Evolutionary conservation across 768 basidiomycete genomes (phyloP), one percentile per base, ranked within the genome.

Genomic region (Sporobolomyces roseus): DNA sequence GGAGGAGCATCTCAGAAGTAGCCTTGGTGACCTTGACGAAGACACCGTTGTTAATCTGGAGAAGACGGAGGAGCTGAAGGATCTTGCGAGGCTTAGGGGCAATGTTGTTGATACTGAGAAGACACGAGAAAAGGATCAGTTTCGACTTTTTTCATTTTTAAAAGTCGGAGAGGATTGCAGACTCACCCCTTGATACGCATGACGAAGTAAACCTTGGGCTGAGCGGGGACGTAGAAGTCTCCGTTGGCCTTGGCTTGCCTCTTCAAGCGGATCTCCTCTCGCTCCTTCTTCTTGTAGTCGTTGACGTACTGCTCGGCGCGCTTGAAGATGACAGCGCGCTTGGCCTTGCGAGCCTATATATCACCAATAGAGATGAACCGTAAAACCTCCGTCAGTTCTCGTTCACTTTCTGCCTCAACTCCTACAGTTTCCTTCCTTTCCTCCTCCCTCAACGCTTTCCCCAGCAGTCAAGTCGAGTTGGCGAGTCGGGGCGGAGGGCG

Each of bases 11-110:
- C 81, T 98, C 92, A 75, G 90, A 86, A 55, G 93, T 97, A 35
- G 96, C 93, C 80, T 85, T 90, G 76, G 93, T 97, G 62, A 90
- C 93, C 81, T 94, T 93, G 79, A 99, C 86, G 79, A 99, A 99
- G 53, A 99, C 88, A 80, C 94, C 96, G 78, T 93, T 98, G 87
- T 99, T 98, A 84, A 99, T 99, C 80, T 98, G 96, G 76, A 96
- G 88, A 71, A 99, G 87, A 76, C 96, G 93, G 79, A 99, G 89
- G 72, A 99, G 87, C 79, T 99, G 96, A 77, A 99, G 82, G 79
- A 99, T 97, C 85, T 99, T 99, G 79, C 93, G 89, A 77, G 96
- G 96, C 83, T 99, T 99, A 68, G 96, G 96, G 63, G 96, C 92
- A 78, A 99, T 96, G 80, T 98, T 91, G 81, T 97, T 98, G 84